Evolutionary conservation across 179 eudicot genomes (phyloP).

Genomic region (Spinacia oleracea): DNA sequence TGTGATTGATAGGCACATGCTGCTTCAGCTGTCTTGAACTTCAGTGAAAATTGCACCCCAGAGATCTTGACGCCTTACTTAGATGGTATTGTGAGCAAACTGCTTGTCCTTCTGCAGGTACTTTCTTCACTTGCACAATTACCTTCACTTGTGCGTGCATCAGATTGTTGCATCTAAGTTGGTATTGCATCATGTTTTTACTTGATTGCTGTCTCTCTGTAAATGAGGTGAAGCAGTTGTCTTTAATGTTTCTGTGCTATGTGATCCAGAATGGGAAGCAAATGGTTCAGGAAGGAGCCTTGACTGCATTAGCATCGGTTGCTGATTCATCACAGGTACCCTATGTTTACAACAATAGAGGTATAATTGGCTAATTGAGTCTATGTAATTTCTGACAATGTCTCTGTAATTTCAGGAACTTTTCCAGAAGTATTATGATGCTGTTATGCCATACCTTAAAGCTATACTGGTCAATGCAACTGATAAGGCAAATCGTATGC

Average conservation of each 20-base stretch:
- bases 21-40: slow-evolving; percentile 95
- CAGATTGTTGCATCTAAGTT: not conserved
- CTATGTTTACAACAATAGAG: not conserved
- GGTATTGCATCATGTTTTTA: not conserved
- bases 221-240: not conserved
- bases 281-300: slow-evolving; percentile 98
- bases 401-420: slow-evolving; percentile 52
- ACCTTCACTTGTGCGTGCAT: not conserved
- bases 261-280: slow-evolving; percentile 80
- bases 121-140: not conserved
- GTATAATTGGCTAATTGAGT: not conserved
- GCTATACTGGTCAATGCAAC: slow-evolving; percentile 86
- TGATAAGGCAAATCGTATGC: slow-evolving; percentile 93
- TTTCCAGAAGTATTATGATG: slow-evolving; percentile 92
- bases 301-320: slow-evolving; percentile 97
- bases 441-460: slow-evolving; percentile 97
- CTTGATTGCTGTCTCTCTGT: not conserved
- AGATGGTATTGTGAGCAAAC: slow-evolving; percentile 87
- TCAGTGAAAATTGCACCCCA: slow-evolving; percentile 96
- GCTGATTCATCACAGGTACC: slow-evolving; percentile 96
- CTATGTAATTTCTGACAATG: not conserved
- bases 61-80: slow-evolving; percentile 88
- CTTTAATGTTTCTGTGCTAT: not conserved
- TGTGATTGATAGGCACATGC: slow-evolving; percentile 70
- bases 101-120: slow-evolving; percentile 93